These are phyloP conservation scores for Coemansia sp. DNA, from an alignment of 192 early-diverging fungal species.

Conservation along the genomic window DNA sequence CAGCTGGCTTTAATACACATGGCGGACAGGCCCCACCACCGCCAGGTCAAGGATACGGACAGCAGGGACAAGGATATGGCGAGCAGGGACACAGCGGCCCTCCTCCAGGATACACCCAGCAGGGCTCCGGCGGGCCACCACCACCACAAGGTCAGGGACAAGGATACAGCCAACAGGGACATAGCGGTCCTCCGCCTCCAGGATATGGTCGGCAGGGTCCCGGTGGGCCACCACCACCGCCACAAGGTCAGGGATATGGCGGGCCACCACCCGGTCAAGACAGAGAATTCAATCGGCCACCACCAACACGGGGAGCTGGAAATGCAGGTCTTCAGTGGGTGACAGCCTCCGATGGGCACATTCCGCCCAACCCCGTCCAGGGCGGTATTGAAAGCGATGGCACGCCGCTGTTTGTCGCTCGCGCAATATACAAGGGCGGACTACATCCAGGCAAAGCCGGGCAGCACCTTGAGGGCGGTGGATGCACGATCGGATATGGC, in stretches of 20 bases:
- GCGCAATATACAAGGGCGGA: slow-evolving; percentile 56
- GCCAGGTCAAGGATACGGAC: background rate
- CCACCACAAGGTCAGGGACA: background rate
- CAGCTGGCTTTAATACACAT: background rate
- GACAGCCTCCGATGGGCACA: slow-evolving; percentile 40
- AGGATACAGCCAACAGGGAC: background rate
- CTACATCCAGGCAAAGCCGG: slow-evolving; percentile 58
- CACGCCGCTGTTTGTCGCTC: slow-evolving; percentile 61
- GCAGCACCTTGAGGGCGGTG: slow-evolving; percentile 53
- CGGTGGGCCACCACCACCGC: slow-evolving; percentile 6
- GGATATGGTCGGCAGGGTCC: background rate
- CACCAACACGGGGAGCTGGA: background rate
- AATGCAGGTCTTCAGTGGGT: slow-evolving; percentile 44
- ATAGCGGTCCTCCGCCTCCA: slow-evolving; percentile 1
- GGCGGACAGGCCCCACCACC: slow-evolving; percentile 1
- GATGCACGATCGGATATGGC: slow-evolving; percentile 58
- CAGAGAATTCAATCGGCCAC: background rate
- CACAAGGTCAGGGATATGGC: slow-evolving; percentile 10
- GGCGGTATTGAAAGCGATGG: slow-evolving; percentile 63
- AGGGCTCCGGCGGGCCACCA: slow-evolving; percentile 4
- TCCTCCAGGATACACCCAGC: background rate
- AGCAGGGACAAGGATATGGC: background rate
- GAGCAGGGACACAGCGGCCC: background rate
- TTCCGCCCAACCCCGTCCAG: slow-evolving; percentile 60
- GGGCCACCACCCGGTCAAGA: background rate